Evolutionary conservation across 768 basidiomycete species (phyloP), one percentile per base, ranked within the genome.

Genomic region (Tricholoma furcatifolium): DNA sequence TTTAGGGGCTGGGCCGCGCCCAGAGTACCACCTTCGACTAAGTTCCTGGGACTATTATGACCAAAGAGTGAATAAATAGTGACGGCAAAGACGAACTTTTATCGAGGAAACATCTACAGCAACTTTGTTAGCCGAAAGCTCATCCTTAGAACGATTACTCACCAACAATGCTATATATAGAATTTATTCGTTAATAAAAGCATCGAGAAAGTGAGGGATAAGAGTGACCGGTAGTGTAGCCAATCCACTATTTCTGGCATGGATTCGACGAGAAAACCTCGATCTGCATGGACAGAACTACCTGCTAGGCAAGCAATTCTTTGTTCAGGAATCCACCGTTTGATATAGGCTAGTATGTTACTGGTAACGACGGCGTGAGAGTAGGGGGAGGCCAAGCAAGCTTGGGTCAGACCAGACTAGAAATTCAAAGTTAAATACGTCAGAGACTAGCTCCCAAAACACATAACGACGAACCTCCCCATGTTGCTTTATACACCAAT

Each of bases 401-500:
- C 85, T 62, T 80, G 67, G 0, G 92, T 94, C 20, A 97, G 72
- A 32, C 94, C 94, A 51, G 91, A 88, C 88, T 91, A 43, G 12
- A 31, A 12, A 18, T 18, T 42, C 42, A n/a, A 23, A 39, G 43
- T 38, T 34, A 32, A 45, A 24, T 34, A 10, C 48, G 23, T 20
- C 11, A 54, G 45, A 12, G 39, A 4, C 20, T 3, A 15, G 12
- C 10, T 21, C 17, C 17, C 11, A 17, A 38, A 14, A n/a, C 6
- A 30, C 30, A 35, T 5, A 47, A 32, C 27, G 44, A 67, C 80
- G 55, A 58, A 89, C 91, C 63, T 75, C 70, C 31, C 84, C 87
- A 58, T 97, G 94, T 55, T 93, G 91, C 6, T 80, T 79, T 24
- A 72, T 83, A 67, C 93, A 97, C 94, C 94, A 97, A 56, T 84